Evolutionary conservation across 2,329 filamentous ascomycete species (phyloP).

Genomic region (Neopestalotiopsis rosae): DNA sequence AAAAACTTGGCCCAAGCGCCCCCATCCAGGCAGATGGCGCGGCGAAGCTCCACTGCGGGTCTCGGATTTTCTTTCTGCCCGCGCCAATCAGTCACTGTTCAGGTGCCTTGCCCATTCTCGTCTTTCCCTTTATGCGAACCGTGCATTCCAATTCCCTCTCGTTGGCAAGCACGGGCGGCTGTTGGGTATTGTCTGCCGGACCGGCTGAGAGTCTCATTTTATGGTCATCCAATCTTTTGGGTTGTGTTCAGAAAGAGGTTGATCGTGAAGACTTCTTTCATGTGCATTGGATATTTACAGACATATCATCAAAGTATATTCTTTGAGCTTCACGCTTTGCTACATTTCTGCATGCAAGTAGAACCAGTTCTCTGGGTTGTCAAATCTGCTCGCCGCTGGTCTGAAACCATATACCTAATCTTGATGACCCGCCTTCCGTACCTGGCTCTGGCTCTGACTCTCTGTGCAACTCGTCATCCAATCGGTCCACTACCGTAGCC

Average conservation of each 20-base stretch:
- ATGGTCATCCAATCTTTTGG: too few relatives aligned
- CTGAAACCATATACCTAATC: neutral
- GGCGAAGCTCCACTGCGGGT: neutral
- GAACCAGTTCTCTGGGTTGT: neutral
- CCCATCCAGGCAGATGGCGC: neutral
- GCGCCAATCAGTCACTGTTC: neutral
- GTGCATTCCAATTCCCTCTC: neutral
- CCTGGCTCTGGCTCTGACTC: neutral
- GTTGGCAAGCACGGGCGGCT: neutral
- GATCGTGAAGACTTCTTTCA: too few relatives aligned
- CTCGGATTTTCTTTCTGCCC: conserved; percentile 3
- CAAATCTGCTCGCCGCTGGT: neutral
- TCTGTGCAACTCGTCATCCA: conserved; percentile 7
- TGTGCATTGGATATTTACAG: too few relatives aligned
- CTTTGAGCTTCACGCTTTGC: too few relatives aligned
- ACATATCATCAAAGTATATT: too few relatives aligned
- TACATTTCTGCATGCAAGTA: too few relatives aligned
- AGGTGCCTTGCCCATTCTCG: too few relatives aligned
- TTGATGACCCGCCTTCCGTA: conserved; percentile 10
- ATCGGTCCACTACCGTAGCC: conserved; percentile 1
- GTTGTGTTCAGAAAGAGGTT: too few relatives aligned
- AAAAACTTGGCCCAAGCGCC: neutral
- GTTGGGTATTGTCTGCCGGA: neutral
- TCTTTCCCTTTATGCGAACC: neutral
- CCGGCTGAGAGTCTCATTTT: neutral